Conservation (phyloP, 805 yeast genomes). For the Hanseniaspora lachancei region DNA sequence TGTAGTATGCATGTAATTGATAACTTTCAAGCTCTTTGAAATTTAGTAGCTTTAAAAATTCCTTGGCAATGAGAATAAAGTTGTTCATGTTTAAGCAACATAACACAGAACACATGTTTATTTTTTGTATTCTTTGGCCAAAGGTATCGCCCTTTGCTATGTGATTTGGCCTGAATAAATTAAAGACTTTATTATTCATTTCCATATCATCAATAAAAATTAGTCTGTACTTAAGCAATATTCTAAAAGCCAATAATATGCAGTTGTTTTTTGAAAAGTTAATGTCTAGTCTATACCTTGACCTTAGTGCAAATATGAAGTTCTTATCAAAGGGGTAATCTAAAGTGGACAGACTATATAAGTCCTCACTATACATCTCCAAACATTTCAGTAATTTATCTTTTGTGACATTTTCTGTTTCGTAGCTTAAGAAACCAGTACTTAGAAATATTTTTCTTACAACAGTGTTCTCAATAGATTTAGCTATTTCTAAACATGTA, state of each 20-base stretch:
- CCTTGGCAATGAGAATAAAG: not conserved
- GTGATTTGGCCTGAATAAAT: not conserved
- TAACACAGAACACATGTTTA: conserved; percentile 5
- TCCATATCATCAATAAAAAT: not conserved
- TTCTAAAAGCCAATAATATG: not conserved
- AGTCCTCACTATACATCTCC: not conserved
- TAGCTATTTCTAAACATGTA: not conserved
- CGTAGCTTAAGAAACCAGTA: not conserved
- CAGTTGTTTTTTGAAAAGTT: not conserved
- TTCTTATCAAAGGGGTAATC: not conserved
- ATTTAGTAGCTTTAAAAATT: not conserved
- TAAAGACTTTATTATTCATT: not conserved
- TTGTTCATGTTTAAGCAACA: not conserved
- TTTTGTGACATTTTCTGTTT: not conserved
- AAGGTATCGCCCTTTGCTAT: not conserved
- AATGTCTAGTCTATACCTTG: not conserved
- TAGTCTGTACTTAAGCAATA: not conserved
- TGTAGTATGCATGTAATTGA: not conserved
- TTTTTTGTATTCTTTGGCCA: not conserved
- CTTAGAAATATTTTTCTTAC: not conserved
- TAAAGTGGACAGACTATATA: not conserved
- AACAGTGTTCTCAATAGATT: not conserved
- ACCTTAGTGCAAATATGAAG: conserved; percentile 1
- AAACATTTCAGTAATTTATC: not conserved
- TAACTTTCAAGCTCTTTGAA: not conserved